A percentile compares a stretch with the other conserved stretches of the same genome.
Evolutionary conservation across 2,329 filamentous ascomycete species (phyloP).

Genomic region (Neospermospora avenae): DNA sequence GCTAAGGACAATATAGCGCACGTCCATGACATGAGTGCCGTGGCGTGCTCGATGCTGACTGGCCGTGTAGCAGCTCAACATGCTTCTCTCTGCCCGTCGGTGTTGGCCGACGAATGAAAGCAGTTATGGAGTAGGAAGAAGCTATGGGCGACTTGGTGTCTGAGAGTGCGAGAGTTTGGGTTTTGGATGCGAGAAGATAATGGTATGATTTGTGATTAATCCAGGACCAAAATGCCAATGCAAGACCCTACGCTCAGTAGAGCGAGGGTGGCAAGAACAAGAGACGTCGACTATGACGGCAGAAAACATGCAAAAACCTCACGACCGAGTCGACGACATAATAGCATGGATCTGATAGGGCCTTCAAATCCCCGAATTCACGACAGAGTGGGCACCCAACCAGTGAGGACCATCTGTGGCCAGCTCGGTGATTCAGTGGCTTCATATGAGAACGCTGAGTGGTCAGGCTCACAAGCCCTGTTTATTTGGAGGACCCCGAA

Average conservation of each 20-base stretch:
- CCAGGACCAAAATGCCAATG: too few species aligned
- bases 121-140: background rate
- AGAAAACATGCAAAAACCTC: too few species aligned
- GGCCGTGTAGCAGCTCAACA: background rate
- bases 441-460: background rate
- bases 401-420: background rate
- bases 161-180: too few species aligned
- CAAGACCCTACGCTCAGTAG: too few species aligned
- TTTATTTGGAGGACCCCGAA: background rate
- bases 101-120: background rate
- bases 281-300: too few species aligned
- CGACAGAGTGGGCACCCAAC: background rate
- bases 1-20: background rate
- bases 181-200: too few species aligned
- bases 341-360: too few species aligned
- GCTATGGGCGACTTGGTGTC: background rate
- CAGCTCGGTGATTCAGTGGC: background rate
- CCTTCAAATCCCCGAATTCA: background rate
- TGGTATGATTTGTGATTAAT: too few species aligned
- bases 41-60: background rate
- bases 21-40: background rate
- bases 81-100: background rate
- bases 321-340: too few species aligned
- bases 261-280: too few species aligned
- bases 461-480: background rate